Evolutionary conservation across 352 stramenopile species (phyloP).

Genomic region (Phytophthora hybrid): DNA sequence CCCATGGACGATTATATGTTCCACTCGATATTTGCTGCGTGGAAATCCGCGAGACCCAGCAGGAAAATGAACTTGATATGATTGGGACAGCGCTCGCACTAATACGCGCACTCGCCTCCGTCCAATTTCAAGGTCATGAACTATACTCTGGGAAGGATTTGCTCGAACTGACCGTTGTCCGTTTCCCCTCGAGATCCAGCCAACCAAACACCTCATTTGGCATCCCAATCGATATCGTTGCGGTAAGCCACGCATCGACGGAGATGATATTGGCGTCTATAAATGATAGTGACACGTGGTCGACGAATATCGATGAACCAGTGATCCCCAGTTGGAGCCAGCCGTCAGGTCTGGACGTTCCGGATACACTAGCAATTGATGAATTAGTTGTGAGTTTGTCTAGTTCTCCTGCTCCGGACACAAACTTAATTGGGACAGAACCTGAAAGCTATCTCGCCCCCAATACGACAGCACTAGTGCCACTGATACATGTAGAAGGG

Average conservation of each 20-base stretch:
- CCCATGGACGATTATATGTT: constrained; percentile 30
- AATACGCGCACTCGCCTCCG: constrained; percentile 19
- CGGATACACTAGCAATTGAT: not conserved
- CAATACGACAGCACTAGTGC: not conserved
- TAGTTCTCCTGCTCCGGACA: not conserved
- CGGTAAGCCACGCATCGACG: constrained; percentile 3
- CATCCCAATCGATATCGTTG: constrained; percentile 20
- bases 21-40: constrained; percentile 37
- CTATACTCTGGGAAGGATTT: constrained; percentile 26
- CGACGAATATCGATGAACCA: too few species aligned
- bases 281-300: not conserved
- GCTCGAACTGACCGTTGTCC: constrained; percentile 15
- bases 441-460: not conserved
- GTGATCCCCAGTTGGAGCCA: not conserved
- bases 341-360: not conserved
- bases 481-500: not conserved
- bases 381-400: not conserved
- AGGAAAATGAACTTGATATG: constrained; percentile 27
- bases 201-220: not conserved
- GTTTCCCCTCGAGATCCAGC: constrained; percentile 7
- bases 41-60: constrained; percentile 19
- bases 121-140: constrained; percentile 19
- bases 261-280: not conserved
- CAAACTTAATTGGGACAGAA: not conserved
- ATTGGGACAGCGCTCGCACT: constrained; percentile 26